A percentile compares a stretch with the other conserved stretches of the same genome.
Evolutionary conservation across 2,329 filamentous ascomycete species (phyloP).

Genomic region (Paramyrothecium roridum): DNA sequence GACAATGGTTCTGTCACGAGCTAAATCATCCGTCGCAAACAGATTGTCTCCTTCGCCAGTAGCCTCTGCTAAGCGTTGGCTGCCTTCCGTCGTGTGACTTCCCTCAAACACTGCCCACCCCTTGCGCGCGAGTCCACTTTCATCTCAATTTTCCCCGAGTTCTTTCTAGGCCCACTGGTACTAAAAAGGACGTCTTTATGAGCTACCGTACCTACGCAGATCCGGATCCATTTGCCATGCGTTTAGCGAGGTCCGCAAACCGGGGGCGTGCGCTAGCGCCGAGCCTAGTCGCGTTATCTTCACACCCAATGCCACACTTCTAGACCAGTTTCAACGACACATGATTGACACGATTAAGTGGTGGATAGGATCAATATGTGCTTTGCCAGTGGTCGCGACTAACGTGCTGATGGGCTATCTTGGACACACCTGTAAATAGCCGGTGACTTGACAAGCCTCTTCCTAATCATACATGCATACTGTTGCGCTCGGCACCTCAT

Average conservation of each 20-base stretch:
- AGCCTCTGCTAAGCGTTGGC: too few species aligned
- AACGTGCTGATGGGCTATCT: too few species aligned
- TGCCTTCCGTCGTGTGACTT: too few species aligned
- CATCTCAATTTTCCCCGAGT: not conserved
- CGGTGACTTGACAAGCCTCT: too few species aligned
- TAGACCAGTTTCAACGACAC: slow-evolving; percentile 23
- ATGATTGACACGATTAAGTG: slow-evolving; percentile 10
- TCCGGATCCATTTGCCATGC: slow-evolving; percentile 13
- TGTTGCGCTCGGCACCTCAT: too few species aligned
- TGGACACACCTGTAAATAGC: too few species aligned
- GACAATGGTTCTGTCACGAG: not conserved
- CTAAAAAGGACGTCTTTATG: not conserved
- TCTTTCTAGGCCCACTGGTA: not conserved
- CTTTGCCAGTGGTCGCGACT: too few species aligned
- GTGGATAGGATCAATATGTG: too few species aligned
- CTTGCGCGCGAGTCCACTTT: not conserved
- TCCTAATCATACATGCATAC: too few species aligned
- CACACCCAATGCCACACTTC: slow-evolving; percentile 9
- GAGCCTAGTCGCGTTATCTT: slow-evolving; percentile 10
- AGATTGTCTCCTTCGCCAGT: too few species aligned
- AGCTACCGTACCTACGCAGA: not conserved
- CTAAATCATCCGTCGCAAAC: too few species aligned
- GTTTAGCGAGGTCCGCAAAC: slow-evolving; percentile 23
- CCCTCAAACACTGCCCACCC: too few species aligned
- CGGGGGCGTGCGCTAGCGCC: slow-evolving; percentile 24